These are phyloP conservation scores for Flammula alnicola DNA, from an alignment of 1,284 basidiomycete genomes.

Conservation along the genomic window DNA sequence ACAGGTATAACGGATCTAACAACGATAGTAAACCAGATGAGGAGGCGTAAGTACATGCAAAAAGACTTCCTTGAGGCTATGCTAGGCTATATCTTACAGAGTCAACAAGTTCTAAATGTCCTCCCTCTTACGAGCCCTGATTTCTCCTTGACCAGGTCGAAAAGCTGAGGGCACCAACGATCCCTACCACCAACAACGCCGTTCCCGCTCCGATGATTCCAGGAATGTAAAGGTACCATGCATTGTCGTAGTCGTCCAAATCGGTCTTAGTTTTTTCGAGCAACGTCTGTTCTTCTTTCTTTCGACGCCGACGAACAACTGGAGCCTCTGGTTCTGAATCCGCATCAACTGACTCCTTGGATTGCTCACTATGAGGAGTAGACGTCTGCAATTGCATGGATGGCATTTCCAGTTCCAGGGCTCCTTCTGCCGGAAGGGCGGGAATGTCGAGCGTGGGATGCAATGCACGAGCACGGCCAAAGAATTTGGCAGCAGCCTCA, in stretches of 20 bases:
- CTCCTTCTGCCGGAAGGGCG: slow-evolving; percentile 55
- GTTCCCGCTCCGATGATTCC: slow-evolving; percentile 79
- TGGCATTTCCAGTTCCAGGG: slow-evolving; percentile 65
- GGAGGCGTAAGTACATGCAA: no score
- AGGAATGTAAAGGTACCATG: slow-evolving; percentile 79
- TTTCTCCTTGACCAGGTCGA: slow-evolving; percentile 74
- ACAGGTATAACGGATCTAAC: no score
- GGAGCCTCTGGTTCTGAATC: slow-evolving; percentile 42
- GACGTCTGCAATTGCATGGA: slow-evolving; percentile 50
- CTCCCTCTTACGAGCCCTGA: slow-evolving; percentile 51
- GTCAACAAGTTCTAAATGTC: no score
- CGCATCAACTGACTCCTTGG: slow-evolving; percentile 39
- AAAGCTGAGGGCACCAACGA: slow-evolving; percentile 73
- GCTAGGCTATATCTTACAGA: no score
- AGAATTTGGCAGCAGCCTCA: slow-evolving; percentile 66
- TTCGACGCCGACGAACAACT: slow-evolving; percentile 47
- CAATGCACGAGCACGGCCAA: slow-evolving; percentile 66
- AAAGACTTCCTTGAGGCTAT: no score
- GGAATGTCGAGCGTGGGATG: slow-evolving; percentile 70
- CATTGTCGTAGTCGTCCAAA: slow-evolving; percentile 62
- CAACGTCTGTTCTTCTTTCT: slow-evolving; percentile 55
- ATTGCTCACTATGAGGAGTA: slow-evolving; percentile 37
- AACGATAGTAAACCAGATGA: no score
- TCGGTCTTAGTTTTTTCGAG: slow-evolving; percentile 47
- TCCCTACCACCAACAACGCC: slow-evolving; percentile 75